These are phyloP conservation scores for Termitomyces sp. DNA, from an alignment of 768 basidiomycete genomes.

Conservation along the genomic window DNA sequence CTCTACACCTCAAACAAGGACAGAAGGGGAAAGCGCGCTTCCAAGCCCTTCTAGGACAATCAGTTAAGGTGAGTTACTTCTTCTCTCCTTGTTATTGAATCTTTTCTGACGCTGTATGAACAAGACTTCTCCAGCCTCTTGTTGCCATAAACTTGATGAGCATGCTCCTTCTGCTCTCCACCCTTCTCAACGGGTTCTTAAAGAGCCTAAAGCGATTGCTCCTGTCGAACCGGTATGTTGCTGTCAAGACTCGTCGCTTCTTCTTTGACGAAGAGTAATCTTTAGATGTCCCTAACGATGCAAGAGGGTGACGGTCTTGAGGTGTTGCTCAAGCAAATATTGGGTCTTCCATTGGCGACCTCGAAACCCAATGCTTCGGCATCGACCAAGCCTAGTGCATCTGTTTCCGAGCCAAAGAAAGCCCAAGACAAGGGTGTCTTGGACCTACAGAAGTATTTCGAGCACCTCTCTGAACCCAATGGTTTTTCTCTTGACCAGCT, in stretches of 20 bases:
- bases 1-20: background rate
- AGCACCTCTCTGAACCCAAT: background rate
- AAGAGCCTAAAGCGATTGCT: background rate
- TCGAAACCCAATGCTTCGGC: background rate
- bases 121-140: background rate
- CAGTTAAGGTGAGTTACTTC: conserved; percentile 1
- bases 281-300: background rate
- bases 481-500: background rate
- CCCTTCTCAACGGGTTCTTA: background rate
- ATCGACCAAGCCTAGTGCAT: too few relatives aligned
- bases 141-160: background rate
- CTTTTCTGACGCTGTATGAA: background rate
- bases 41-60: background rate
- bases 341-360: background rate
- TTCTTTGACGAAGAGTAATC: background rate
- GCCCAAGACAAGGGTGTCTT: too few relatives aligned
- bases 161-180: background rate
- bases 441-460: background rate
- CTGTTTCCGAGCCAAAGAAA: background rate
- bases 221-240: conserved; percentile 1
- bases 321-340: background rate
- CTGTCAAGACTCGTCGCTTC: background rate
- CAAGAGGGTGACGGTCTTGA: background rate
- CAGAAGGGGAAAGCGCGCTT: conserved; percentile 1
- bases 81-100: background rate